Evolutionary conservation across 116 monocot genomes (phyloP).

Genomic region (Trichopus zeylanicus): DNA sequence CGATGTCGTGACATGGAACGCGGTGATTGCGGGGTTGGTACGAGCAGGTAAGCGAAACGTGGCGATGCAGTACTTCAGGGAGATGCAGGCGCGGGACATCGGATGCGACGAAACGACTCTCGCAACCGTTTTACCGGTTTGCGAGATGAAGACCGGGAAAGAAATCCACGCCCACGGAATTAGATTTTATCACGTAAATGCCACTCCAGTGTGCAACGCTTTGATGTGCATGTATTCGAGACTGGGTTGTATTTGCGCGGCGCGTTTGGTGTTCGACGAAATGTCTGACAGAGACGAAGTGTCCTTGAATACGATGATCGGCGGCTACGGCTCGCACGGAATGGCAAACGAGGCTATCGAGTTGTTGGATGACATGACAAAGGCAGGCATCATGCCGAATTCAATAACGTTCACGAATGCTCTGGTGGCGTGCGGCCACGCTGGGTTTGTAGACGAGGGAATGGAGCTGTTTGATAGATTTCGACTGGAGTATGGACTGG

Average conservation of each 20-base stretch:
- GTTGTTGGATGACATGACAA: constrained; percentile 17
- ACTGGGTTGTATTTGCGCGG: constrained; percentile 24
- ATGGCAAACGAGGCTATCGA: constrained; percentile 15
- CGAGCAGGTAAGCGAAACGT: constrained; percentile 6
- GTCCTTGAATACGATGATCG: constrained; percentile 53
- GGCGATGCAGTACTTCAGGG: constrained; percentile 22
- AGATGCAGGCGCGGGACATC: constrained; percentile 18
- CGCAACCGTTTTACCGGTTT: constrained; percentile 15
- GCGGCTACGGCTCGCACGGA: constrained; percentile 33
- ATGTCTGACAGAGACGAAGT: constrained; percentile 20
- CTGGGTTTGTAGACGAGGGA: constrained; percentile 32
- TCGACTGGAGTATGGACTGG: background rate
- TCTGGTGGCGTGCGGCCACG: constrained; percentile 31
- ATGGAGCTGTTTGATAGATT: constrained; percentile 20
- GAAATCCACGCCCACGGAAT: constrained; percentile 27
- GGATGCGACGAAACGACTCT: constrained; percentile 13
- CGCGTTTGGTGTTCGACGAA: constrained; percentile 20
- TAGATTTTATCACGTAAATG: background rate
- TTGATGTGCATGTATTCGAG: constrained; percentile 40
- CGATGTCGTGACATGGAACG: constrained; percentile 37
- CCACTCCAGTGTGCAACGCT: constrained; percentile 22
- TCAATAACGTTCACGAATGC: constrained; percentile 21
- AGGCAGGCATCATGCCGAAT: constrained; percentile 10
- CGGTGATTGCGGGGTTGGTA: constrained; percentile 16
- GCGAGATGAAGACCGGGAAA: constrained; percentile 13